Percentiles rank a stretch among this genome's conserved stretches.
Evolutionary conservation across 1,284 basidiomycete genomes (phyloP).

Genomic region (Rhodotorula sp.): DNA sequence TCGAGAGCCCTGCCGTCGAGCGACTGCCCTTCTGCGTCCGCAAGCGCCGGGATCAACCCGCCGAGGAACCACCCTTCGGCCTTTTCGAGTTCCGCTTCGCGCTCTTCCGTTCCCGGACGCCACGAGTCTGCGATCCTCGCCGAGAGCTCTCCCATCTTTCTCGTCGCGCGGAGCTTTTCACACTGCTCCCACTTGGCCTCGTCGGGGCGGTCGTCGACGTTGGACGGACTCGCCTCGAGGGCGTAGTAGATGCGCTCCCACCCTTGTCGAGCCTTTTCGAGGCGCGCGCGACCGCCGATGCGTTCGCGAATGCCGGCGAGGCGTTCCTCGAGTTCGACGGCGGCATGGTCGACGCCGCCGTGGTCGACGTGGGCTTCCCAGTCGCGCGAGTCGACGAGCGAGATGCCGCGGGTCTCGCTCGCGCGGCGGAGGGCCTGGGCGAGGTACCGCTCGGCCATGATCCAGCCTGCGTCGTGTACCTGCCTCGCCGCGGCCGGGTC

Average conservation of each 20-base stretch:
- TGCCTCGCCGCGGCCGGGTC: constrained; percentile 8
- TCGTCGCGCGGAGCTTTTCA: constrained; percentile 31
- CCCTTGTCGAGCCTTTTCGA: constrained; percentile 35
- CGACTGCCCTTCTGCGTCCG: constrained; percentile 5
- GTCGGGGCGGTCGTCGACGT: not conserved
- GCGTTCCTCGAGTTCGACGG: constrained; percentile 43
- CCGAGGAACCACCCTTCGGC: constrained; percentile 34
- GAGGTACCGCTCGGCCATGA: constrained; percentile 43
- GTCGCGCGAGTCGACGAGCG: constrained; percentile 20
- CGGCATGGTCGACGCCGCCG: constrained; percentile 36
- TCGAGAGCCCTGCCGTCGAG: constrained; percentile 6
- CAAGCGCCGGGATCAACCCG: constrained; percentile 22
- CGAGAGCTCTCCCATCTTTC: constrained; percentile 38
- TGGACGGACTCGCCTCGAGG: constrained; percentile 14
- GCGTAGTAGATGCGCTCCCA: constrained; percentile 40
- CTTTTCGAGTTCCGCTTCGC: constrained; percentile 9
- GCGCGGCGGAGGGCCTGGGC: constrained; percentile 36
- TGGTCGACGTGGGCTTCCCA: constrained; percentile 18
- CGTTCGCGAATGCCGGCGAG: constrained; percentile 42
- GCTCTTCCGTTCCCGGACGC: constrained; percentile 19
- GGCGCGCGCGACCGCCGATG: constrained; percentile 35
- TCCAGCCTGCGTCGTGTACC: constrained; percentile 41
- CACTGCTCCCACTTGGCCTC: constrained; percentile 26
- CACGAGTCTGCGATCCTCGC: constrained; percentile 28
- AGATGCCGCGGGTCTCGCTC: constrained; percentile 26